Percentiles rank a stretch among this genome's conserved stretches.
Evolutionary conservation across 2,329 filamentous ascomycete species (phyloP).

Genomic region (Xylariaceae sp.): DNA sequence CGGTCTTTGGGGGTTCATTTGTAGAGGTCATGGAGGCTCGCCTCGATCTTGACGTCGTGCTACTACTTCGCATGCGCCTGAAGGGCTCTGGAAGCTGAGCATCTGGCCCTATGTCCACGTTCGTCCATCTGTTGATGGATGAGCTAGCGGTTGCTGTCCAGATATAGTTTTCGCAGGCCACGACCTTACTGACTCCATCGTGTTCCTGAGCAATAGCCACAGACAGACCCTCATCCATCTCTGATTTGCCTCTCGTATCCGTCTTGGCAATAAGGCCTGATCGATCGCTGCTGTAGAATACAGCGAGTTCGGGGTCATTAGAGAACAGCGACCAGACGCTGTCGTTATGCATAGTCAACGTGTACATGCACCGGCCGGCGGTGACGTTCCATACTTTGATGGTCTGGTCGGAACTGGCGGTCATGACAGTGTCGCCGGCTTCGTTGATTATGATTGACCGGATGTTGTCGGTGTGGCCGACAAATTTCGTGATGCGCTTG

Average conservation of each 20-base stretch:
- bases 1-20: slow-evolving; percentile 46
- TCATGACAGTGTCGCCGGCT: slow-evolving; percentile 85
- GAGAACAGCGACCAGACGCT: slow-evolving; percentile 97
- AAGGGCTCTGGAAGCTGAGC: slow-evolving; percentile 60
- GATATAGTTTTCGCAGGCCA: slow-evolving; percentile 68
- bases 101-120: slow-evolving; percentile 74
- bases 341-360: slow-evolving; percentile 97
- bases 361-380: slow-evolving; percentile 94
- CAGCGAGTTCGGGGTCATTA: slow-evolving; percentile 73
- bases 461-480: slow-evolving; percentile 93
- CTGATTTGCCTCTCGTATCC: slow-evolving; percentile 69
- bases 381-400: slow-evolving; percentile 98
- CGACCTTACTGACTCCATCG: slow-evolving; percentile 67
- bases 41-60: slow-evolving; percentile 38
- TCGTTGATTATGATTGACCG: slow-evolving; percentile 86
- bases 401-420: slow-evolving; percentile 91
- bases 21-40: slow-evolving; percentile 35
- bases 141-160: slow-evolving; percentile 90
- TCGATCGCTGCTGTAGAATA: slow-evolving; percentile 94
- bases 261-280: slow-evolving; percentile 95
- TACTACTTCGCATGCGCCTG: slow-evolving; percentile 42
- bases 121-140: slow-evolving; percentile 86
- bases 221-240: slow-evolving; percentile 81
- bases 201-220: slow-evolving; percentile 91
- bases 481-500: slow-evolving; percentile 89